phyloP scores from a whole-genome alignment of 2,329 filamentous ascomycete species.

The Colletotrichum sp. region DNA sequence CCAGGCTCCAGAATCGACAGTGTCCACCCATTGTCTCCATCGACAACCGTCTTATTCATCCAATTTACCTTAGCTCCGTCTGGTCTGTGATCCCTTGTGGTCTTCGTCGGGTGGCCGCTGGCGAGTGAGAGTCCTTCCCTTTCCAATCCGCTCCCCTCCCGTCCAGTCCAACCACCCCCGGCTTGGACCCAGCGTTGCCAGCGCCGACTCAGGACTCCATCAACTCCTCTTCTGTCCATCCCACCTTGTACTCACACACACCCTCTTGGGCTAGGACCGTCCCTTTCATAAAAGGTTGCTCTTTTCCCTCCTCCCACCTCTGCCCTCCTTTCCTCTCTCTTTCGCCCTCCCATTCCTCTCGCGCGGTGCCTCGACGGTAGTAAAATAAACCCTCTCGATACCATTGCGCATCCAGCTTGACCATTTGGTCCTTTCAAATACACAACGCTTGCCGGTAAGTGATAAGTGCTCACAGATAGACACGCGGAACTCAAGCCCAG shows the following conservation, averaged over 20 bases:
- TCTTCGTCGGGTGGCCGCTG: constrained; percentile 2
- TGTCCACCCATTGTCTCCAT: constrained; percentile 13
- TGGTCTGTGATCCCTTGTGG: neutral
- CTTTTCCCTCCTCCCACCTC: constrained; percentile 14
- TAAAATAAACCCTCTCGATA: constrained; percentile 21
- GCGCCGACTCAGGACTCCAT: constrained; percentile 19
- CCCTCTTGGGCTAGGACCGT: constrained; percentile 2
- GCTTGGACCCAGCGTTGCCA: constrained; percentile 14
- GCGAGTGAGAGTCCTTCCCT: neutral
- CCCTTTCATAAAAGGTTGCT: constrained; percentile 20
- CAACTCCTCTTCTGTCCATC: neutral
- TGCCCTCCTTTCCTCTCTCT: neutral
- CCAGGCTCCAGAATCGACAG: neutral
- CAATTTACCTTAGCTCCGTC: constrained; percentile 5
- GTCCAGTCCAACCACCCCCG: constrained; percentile 9
- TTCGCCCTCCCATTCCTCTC: constrained; percentile 17
- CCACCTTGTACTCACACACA: neutral
- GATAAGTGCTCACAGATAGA: neutral
- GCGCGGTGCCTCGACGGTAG: constrained; percentile 22
- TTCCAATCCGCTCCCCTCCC: neutral
- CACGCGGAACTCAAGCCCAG: neutral
- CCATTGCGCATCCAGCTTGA: constrained; percentile 16
- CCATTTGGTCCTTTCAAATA: constrained; percentile 3
- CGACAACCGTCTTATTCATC: constrained; percentile 7
- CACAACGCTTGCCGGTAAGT: constrained; percentile 15